Percentiles rank a stretch among this genome's conserved stretches.
These are phyloP conservation scores for Craspedostauros australis DNA, from an alignment of 108 stramenopile species.

Conservation along the genomic window DNA sequence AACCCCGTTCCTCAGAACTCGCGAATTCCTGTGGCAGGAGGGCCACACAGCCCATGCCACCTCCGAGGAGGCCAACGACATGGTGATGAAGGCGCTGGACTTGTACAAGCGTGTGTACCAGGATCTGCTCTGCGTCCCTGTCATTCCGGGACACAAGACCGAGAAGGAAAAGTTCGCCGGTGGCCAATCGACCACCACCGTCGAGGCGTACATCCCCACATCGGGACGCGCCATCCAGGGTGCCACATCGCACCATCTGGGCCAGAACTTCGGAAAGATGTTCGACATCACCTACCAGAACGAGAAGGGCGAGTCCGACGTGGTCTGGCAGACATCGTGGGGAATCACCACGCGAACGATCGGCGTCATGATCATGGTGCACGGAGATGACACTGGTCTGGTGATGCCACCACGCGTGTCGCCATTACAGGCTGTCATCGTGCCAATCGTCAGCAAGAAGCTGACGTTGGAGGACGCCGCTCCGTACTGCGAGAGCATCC, in stretches of 20 bases:
- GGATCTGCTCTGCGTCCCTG: conserved; percentile 95
- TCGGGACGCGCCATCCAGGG: conserved; percentile 96
- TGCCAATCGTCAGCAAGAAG: conserved; percentile 86
- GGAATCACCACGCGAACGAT: conserved; percentile 93
- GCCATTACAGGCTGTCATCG: conserved; percentile 89
- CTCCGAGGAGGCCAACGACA: conserved; percentile 86
- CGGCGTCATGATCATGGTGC: conserved; percentile 97
- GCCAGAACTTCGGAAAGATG: conserved; percentile 98
- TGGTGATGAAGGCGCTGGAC: conserved; percentile 90
- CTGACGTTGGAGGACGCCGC: conserved; percentile 47
- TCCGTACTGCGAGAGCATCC: conserved; percentile 60
- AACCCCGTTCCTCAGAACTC: conserved; percentile 92
- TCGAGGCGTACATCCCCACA: conserved; percentile 93
- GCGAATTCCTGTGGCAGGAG: conserved; percentile 98
- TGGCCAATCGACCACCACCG: conserved; percentile 89
- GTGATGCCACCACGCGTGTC: conserved; percentile 94
- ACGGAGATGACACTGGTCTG: conserved; percentile 95
- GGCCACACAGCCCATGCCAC: conserved; percentile 96
- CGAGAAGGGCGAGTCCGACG: conserved; percentile 71
- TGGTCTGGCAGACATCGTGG: conserved; percentile 95
- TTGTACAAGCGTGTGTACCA: conserved; percentile 92
- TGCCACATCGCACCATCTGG: conserved; percentile 93
- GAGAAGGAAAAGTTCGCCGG: conserved; percentile 97
- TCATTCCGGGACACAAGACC: conserved; percentile 93
- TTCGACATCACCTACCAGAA: conserved; percentile 91